phyloP scores from a whole-genome alignment of 2,329 filamentous ascomycete species.

The Penicillium brasilianum region DNA sequence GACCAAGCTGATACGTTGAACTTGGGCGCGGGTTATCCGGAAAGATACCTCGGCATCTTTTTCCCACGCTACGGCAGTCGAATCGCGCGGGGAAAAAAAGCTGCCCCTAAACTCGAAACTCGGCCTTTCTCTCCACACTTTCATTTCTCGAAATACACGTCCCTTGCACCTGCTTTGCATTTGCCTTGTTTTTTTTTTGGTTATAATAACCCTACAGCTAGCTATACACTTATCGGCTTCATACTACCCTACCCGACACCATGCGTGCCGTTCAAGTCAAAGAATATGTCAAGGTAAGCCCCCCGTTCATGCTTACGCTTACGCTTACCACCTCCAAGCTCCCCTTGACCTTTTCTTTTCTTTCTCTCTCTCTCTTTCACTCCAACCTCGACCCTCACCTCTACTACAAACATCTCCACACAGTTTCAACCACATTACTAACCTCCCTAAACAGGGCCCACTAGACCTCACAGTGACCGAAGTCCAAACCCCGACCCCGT shows the following conservation, averaged over 20 bases:
- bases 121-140: background rate
- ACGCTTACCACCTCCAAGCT: background rate
- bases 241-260: slow-evolving; percentile 34
- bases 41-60: slow-evolving; percentile 30
- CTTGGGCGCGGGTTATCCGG: slow-evolving; percentile 20
- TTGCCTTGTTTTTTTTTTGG: background rate
- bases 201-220: background rate
- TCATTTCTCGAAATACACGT: background rate
- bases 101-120: slow-evolving; percentile 1
- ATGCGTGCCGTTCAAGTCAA: slow-evolving; percentile 79
- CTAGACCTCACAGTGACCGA: slow-evolving; percentile 75
- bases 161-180: background rate
- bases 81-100: slow-evolving; percentile 28
- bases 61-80: too few species aligned
- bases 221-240: background rate
- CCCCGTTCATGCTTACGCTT: too few species aligned
- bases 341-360: too few species aligned
- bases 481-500: slow-evolving; percentile 75
- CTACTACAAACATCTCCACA: too few species aligned
- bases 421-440: too few species aligned
- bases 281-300: slow-evolving; percentile 72
- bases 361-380: background rate
- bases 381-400: too few species aligned
- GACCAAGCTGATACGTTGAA: background rate
- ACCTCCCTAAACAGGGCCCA: slow-evolving; percentile 63